Evolutionary conservation across 805 yeast genomes (phyloP), one percentile per base, ranked within the genome.

Genomic region (Nakazawaea sp.): DNA sequence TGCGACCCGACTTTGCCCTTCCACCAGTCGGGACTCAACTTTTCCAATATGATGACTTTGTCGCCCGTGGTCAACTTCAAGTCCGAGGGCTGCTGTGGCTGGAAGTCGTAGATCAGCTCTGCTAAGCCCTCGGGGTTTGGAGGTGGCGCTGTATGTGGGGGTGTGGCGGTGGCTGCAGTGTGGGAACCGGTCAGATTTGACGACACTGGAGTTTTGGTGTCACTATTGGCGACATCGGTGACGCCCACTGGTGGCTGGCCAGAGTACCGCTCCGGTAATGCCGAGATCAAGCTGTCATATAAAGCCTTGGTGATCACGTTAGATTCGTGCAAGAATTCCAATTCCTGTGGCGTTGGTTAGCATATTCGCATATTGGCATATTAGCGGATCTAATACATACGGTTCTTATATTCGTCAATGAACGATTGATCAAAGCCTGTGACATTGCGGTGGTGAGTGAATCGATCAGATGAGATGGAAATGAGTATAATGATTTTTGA

Each of bases 1-100:
- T 58, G 56, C 4, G 75, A 72, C 42, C 73, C 69, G 30, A 68
- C 55, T 13, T 64, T 61, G 32, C 98, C 98, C 53, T 75, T 81
- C 84, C 92, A 88, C 98, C 98, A 90, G 52, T 88, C 90, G 27
- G 72, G 69, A 16, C 90, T 83, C 33, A 81, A 67, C 50, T 76
- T 83, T 53, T 88, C 95, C 5, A 75, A 39, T 4, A 92, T 74
- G 23, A 72, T 70, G 33, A 92, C 56, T 49, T 71, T 76, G 44
- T 82, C 90, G 38, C 94, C 97, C 27, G 62, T 68, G 25, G 47
- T 50, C 15, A 90, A 65, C 7, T 55, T 60, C 49, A 90, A 62
- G 57, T 90, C 98, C 24, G 79, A 90, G 1, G 73, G 64, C 54
- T 85, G 87, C 47, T 78, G 84, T 0, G 95, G 78, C 6, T 61